Conservation (phyloP, 306 rosid genomes). For the Astragalus glycyphyllos region DNA sequence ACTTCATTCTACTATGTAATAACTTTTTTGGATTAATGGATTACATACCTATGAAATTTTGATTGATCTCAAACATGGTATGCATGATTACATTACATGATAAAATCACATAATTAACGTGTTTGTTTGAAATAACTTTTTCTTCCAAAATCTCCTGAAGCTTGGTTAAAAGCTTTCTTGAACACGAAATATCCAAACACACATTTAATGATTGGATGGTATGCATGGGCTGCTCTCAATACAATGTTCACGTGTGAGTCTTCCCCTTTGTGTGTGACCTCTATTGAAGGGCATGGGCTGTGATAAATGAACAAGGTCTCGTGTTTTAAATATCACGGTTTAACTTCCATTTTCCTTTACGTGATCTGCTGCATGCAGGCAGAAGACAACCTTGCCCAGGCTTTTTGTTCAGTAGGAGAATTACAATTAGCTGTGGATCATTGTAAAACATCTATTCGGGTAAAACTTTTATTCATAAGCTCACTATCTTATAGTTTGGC, state of each 20-base stretch:
- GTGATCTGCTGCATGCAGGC: constrained; percentile 60
- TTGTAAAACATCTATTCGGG: constrained; percentile 87
- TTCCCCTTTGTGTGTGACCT: background rate
- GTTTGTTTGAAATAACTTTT: background rate
- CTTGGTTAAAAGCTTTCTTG: constrained; percentile 2
- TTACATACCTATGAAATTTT: background rate
- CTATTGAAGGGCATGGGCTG: constrained; percentile 12
- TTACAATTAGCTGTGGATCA: constrained; percentile 59
- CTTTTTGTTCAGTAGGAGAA: constrained; percentile 69
- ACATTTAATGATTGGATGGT: constrained; percentile 10
- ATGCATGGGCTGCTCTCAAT: background rate
- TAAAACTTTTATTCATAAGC: constrained; percentile 32
- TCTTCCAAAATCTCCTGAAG: background rate
- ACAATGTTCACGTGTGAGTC: background rate
- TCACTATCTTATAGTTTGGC: constrained; percentile 20
- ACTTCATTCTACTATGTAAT: constrained; percentile 28
- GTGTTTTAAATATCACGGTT: constrained; percentile 21
- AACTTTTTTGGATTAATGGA: background rate
- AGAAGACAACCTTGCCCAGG: constrained; percentile 87
- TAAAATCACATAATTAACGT: constrained; percentile 10
- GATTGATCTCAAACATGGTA: constrained; percentile 20
- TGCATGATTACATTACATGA: constrained; percentile 3
- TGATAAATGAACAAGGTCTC: constrained; percentile 14
- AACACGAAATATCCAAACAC: constrained; percentile 26
- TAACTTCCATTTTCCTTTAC: constrained; percentile 35